Evolutionary conservation across 768 basidiomycete genomes (phyloP), one percentile per base, ranked within the genome.

Genomic region (Termitomyces sp.): DNA sequence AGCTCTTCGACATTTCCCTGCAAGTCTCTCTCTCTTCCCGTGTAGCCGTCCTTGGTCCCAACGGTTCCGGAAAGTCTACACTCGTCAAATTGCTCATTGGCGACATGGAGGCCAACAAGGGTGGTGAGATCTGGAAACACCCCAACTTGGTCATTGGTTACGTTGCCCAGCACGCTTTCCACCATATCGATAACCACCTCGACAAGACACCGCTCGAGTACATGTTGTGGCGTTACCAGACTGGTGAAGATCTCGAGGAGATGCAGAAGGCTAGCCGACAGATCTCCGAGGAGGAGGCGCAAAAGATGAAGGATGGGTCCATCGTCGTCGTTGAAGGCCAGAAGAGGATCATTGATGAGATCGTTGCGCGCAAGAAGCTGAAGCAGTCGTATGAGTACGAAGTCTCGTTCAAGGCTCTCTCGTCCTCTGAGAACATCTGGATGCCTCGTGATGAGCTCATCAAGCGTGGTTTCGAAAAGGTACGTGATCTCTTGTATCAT

Each of bases 151-250:
- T 98, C 78, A 96, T 98, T 63, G 95, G 95, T 70, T 98, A 98
- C 79, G 95, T 98, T 66, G 95, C 95, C 44, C 95, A 98, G 77
- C 95, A 98, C 76, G 95, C 95, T 62, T 98, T 98, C 95, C 95
- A 98, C 82, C 95, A 98, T 75, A 98, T 98, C 71, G 95, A 98
- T 74, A 79, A 93, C 75, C 95, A 98, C 72, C 91, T 98, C 71
- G 95, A 98, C 84, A 96, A 95, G 84, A 98, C 95, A 14, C 93
- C 95, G 52, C 88, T 98, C 68, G 95, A 98, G 79, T 98, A 98
- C 84, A 94, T 98, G 93, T 80, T 98, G 65, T 98, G 95, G 95
- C 95, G 95, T 78, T 98, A 97, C 87, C 95, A 98, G 84, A 98
- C 95, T 60, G 95, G 95, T 74, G 95, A 98, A 76, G 95, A 98